Conservation (phyloP, 164 flowering plant genomes). For the Tetrastigma voinierianum region DNA sequence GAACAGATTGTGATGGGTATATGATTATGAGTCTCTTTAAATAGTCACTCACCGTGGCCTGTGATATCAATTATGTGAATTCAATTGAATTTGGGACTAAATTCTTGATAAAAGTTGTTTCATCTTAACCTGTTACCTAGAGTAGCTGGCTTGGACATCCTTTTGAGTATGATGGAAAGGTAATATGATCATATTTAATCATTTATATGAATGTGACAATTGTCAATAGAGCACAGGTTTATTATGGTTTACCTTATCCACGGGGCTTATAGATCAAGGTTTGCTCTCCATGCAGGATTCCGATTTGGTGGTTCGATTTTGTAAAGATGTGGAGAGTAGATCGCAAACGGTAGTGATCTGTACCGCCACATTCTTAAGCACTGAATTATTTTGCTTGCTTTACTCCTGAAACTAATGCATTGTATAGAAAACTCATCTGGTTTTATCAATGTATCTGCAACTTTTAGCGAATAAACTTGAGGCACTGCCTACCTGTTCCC, state of each 20-base stretch:
- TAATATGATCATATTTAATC: conserved; percentile 14
- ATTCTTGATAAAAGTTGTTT: conserved; percentile 13
- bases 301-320: conserved; percentile 76
- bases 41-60: background rate
- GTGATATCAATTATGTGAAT: background rate
- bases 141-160: conserved; percentile 70
- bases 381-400: background rate
- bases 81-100: background rate
- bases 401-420: background rate
- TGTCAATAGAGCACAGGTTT: background rate
- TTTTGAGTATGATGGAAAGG: conserved; percentile 71
- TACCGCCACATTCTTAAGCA: conserved; percentile 5
- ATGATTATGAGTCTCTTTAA: background rate
- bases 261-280: background rate
- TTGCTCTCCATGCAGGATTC: conserved; percentile 41
- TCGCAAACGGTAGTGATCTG: conserved; percentile 55
- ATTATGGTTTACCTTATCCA: background rate
- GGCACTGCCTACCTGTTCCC: background rate
- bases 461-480: background rate
- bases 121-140: conserved; percentile 49
- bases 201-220: background rate
- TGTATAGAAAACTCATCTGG: background rate
- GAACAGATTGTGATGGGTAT: too few relatives aligned
- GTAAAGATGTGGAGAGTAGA: conserved; percentile 92
- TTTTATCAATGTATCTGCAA: background rate